Conservation (phyloP, 129 eudicot species). For the Flaveria trinervia region DNA sequence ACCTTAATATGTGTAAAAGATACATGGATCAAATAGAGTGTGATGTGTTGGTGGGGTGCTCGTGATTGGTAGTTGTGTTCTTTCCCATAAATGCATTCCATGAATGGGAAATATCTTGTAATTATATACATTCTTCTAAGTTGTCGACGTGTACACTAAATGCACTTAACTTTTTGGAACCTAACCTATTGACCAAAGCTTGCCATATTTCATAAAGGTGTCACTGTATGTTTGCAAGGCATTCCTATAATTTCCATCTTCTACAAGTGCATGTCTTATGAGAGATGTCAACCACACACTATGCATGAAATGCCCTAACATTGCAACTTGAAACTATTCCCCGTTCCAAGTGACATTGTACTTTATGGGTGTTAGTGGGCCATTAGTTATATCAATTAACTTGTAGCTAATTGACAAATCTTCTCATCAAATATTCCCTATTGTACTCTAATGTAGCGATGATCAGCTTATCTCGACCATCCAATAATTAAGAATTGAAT, state of each 20-base stretch:
- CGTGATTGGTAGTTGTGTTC: not conserved
- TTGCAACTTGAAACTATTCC: not conserved
- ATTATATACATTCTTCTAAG: not conserved
- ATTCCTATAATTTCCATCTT: not conserved
- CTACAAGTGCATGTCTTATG: not conserved
- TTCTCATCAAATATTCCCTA: too few species aligned
- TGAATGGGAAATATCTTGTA: not conserved
- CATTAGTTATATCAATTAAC: not conserved
- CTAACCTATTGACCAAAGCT: not conserved
- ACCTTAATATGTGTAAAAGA: too few species aligned
- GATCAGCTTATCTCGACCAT: too few species aligned
- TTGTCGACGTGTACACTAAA: not conserved
- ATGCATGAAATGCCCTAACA: not conserved
- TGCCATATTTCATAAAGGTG: not conserved
- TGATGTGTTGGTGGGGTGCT: not conserved
- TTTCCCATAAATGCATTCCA: not conserved
- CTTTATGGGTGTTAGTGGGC: not conserved
- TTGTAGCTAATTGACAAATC: too few species aligned
- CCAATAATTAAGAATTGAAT: too few species aligned
- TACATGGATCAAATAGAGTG: not conserved
- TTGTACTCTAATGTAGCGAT: too few species aligned
- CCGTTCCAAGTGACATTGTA: not conserved
- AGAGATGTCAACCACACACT: not conserved
- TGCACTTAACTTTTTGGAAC: not conserved
- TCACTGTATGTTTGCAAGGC: not conserved